Evolutionary conservation across 164 flowering plant species (phyloP).

Genomic region (Litsea cubeba): DNA sequence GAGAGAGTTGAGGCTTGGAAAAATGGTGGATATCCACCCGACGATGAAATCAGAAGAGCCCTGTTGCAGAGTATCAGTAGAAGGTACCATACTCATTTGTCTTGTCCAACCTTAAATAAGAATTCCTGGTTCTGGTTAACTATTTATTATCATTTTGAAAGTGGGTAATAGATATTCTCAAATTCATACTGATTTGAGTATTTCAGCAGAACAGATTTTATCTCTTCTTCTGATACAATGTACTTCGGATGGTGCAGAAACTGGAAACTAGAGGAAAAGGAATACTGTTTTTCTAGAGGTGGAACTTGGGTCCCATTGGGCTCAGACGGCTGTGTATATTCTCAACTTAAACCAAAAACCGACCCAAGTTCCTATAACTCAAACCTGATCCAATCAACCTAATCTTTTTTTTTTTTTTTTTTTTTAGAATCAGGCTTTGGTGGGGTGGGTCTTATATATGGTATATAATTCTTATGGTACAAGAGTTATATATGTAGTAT

Average conservation of each 20-base stretch:
- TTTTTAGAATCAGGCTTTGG: too few relatives aligned
- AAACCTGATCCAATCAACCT: too few relatives aligned
- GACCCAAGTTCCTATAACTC: too few relatives aligned
- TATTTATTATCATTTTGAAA: background rate
- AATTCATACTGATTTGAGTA: background rate
- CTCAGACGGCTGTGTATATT: too few relatives aligned
- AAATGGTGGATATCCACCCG: conserved; percentile 38
- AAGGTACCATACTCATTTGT: conserved; percentile 17
- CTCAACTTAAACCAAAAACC: too few relatives aligned
- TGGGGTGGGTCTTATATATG: too few relatives aligned
- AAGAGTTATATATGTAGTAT: too few relatives aligned
- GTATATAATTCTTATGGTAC: too few relatives aligned
- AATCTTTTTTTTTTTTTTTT: too few relatives aligned
- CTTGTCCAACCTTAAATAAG: background rate
- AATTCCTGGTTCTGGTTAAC: background rate
- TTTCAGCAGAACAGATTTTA: background rate
- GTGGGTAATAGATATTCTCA: background rate
- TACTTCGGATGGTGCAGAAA: background rate
- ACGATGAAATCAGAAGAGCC: conserved; percentile 34
- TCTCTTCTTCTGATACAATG: background rate
- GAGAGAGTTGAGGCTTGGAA: conserved; percentile 29
- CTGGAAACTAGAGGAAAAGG: too few relatives aligned
- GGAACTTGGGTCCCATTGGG: too few relatives aligned
- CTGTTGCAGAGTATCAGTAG: conserved; percentile 35
- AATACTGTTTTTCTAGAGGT: too few relatives aligned